Evolutionary conservation across 1,139 yeast genomes (phyloP), one percentile per base, ranked within the genome.

Genomic region (Sporopachydermia cereana): DNA sequence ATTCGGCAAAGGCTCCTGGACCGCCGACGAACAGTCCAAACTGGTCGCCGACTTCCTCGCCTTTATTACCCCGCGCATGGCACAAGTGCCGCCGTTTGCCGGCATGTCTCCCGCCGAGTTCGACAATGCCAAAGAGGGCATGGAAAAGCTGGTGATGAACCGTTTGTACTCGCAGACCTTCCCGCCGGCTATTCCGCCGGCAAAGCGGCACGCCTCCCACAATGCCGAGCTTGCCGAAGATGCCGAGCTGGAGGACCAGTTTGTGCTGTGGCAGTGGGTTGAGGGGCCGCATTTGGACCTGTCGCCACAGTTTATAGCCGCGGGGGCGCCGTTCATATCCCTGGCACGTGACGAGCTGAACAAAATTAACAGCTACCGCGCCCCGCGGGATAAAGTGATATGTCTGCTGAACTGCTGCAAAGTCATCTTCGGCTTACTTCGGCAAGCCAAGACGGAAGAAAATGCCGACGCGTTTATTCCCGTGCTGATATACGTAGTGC

Each of bases 381-480:
- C 97, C 0, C 98, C 98, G 9, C 70, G 98, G 46, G 98, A 93
- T 57, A 93, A 93, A 58, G 80, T 88, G 50, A 86, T 91, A 43
- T 91, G 98, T 59, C 71, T 91, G 5, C 68, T 93, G 49, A 93
- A 93, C 63, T 79, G 93, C 47, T 89, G 97, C 59, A 91, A 91
- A 60, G 89, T 91, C 16, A 81, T 93, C 5, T 88, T 88, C 67
- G 94, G 95, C 17, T 70, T 85, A 47, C 72, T 93, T 46, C 78
- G 88, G 52, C 83, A 80, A 47, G 74, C 76, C 36, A 64, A 71
- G 42, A 63, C 73, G 34, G 82, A 79, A 47, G 94, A 85, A 54
- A 89, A 89, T 53, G 99, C 99, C 0, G 99, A 93, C 62, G 76
- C 85, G 24, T 93, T 93, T 60, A 72, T 93, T 24, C 98, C 99